Conservation (phyloP, 306 rosid species). For the Cicer judaicum region DNA sequence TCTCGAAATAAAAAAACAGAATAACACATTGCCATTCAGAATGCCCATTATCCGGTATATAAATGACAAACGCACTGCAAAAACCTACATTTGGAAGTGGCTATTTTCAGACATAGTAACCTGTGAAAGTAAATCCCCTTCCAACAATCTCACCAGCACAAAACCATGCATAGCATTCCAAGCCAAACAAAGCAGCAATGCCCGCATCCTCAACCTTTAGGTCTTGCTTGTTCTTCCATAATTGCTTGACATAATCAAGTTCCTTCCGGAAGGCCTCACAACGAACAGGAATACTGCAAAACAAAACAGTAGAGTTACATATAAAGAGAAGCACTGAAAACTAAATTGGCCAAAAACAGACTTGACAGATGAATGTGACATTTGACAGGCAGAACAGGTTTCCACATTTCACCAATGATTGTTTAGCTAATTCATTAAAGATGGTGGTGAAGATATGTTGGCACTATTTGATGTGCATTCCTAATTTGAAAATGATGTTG, state of each 20-base stretch:
- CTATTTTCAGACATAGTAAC: slow-evolving; percentile 71
- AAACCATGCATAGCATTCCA: slow-evolving; percentile 89
- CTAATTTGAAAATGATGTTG: slow-evolving; percentile 14
- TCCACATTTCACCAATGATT: background rate
- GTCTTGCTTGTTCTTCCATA: slow-evolving; percentile 82
- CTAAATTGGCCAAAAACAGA: background rate
- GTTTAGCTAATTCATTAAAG: background rate
- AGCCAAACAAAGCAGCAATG: slow-evolving; percentile 88
- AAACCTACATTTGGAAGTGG: slow-evolving; percentile 48
- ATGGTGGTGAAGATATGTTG: background rate
- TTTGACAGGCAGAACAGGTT: background rate
- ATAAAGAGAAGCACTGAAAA: slow-evolving; percentile 1
- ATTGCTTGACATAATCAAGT: slow-evolving; percentile 72
- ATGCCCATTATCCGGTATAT: slow-evolving; percentile 53
- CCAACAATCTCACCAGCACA: slow-evolving; percentile 94
- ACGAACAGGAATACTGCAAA: slow-evolving; percentile 81
- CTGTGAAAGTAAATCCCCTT: slow-evolving; percentile 95
- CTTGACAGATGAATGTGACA: slow-evolving; percentile 1
- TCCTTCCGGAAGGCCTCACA: slow-evolving; percentile 76
- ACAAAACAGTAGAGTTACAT: slow-evolving; percentile 19
- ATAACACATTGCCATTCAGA: slow-evolving; percentile 55
- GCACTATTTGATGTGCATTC: background rate
- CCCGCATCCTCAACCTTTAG: slow-evolving; percentile 91
- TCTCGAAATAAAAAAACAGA: slow-evolving; percentile 40
- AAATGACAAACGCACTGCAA: slow-evolving; percentile 49